These are phyloP conservation scores for Phytophthora agathidicida DNA, from an alignment of 352 stramenopile species.

Conservation along the genomic window DNA sequence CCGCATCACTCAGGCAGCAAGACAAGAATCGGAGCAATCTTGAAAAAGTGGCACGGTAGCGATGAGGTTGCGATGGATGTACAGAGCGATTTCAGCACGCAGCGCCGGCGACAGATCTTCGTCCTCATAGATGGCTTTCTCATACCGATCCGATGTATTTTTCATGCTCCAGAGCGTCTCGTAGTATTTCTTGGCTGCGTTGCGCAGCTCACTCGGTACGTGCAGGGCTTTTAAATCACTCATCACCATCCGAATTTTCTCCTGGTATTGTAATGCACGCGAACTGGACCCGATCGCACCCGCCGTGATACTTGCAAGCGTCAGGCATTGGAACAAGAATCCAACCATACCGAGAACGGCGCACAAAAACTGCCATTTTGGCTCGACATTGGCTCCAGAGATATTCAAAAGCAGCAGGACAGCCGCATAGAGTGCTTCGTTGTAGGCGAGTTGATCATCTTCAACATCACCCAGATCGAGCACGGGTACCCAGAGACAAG, in stretches of 20 bases:
- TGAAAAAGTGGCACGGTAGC: slow-evolving; percentile 66
- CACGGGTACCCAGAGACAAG: slow-evolving; percentile 54
- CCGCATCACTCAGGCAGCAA: slow-evolving; percentile 61
- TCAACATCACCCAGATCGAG: slow-evolving; percentile 33
- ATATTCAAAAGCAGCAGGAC: slow-evolving; percentile 60
- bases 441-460: slow-evolving; percentile 52
- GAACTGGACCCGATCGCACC: slow-evolving; percentile 54
- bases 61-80: slow-evolving; percentile 62
- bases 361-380: slow-evolving; percentile 46
- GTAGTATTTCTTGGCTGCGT: slow-evolving; percentile 60
- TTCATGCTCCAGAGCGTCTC: slow-evolving; percentile 73
- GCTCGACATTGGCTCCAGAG: slow-evolving; percentile 40
- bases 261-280: slow-evolving; percentile 62
- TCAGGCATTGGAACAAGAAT: slow-evolving; percentile 59
- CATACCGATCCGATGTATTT: slow-evolving; percentile 69
- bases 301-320: slow-evolving; percentile 56
- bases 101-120: slow-evolving; percentile 62
- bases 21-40: slow-evolving; percentile 58
- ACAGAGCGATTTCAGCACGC: slow-evolving; percentile 62
- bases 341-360: slow-evolving; percentile 50
- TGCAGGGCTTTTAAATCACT: slow-evolving; percentile 68
- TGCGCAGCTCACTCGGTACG: slow-evolving; percentile 57
- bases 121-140: slow-evolving; percentile 75
- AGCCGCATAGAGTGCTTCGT: slow-evolving; percentile 49
- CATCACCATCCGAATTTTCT: slow-evolving; percentile 68